Base-by-base conservation (phyloP, 306 rosid genomes). In the Pueraria montana region DNA sequence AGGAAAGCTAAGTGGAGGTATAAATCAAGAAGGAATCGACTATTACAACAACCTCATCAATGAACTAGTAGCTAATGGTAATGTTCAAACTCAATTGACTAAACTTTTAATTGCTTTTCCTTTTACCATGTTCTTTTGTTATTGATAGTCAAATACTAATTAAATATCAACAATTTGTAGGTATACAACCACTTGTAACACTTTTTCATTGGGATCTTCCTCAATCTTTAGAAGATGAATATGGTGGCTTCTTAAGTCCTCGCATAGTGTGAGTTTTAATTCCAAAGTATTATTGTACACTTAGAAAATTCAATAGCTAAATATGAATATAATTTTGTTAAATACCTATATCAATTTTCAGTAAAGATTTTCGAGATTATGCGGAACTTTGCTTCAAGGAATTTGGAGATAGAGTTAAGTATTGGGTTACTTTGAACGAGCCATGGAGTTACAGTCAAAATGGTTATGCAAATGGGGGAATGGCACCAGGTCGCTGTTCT, bases 171-270 rank as follows among this genome's bases (percentile, higher is more conserved):
- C 8, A n/a, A n/a, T n/a, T n/a, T n/a, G n/a, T n/a, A 91, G 89
- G 88, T 50, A 24, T 91, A 2, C 17, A 85, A 76, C 92, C 92
- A 21, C 80, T 85, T 69, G 85, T 88, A 14, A 91, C 95, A 1
- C 52, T 91, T 24, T 90, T 88, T 11, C 94, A 92, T 38, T 88
- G 96, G 96, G 96, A 92, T 49, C 83, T 87, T 69, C 94, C 96
- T 0, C 91, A 92, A 45, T 3, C 85, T 8, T 67, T 92, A 67
- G 89, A 90, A 83, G 91, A 92, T 8, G 91, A 87, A 17, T 90
- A 84, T 26, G 80, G 85, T 12, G 91, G 96, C n/a, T 92, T 92
- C 52, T 12, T 87, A 6, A 85, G 90, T n/a, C 86, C 68, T 71
- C 61, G 3, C 11, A 83, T 83, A 6, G 21, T 71, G 86, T 83